Evolutionary conservation across 169 alveolate species (phyloP).

Genomic region (Plasmodium relictum): DNA sequence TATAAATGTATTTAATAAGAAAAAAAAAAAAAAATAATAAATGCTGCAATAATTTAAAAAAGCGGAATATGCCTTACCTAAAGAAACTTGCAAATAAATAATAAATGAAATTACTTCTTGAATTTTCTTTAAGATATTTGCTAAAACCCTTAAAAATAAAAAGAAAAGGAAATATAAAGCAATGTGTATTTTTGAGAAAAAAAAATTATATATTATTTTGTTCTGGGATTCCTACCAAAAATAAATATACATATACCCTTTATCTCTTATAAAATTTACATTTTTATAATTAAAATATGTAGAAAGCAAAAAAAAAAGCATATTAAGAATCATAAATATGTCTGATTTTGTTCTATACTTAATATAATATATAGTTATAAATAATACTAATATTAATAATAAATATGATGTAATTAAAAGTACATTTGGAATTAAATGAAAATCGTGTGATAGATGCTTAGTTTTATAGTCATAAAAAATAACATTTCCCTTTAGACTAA

Average conservation of each 20-base stretch:
- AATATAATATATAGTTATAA: conserved; percentile 23
- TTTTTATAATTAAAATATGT: conserved; percentile 67
- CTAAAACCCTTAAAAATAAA: conserved; percentile 41
- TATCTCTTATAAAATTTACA: conserved; percentile 46
- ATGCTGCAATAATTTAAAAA: not conserved
- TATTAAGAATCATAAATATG: conserved; percentile 56
- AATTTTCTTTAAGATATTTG: conserved; percentile 61
- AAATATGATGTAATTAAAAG: conserved; percentile 16
- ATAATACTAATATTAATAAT: conserved; percentile 15
- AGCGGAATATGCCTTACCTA: conserved; percentile 25
- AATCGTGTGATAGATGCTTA: conserved; percentile 65
- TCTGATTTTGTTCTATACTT: conserved; percentile 53
- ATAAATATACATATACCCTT: conserved; percentile 57
- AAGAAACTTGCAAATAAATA: conserved; percentile 69
- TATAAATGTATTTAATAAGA: not conserved
- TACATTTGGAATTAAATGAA: conserved; percentile 55
- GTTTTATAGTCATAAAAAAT: conserved; percentile 71
- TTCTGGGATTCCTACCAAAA: conserved; percentile 21
- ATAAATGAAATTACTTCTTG: conserved; percentile 64
- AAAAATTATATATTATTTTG: not conserved
- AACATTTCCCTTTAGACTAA: conserved; percentile 52
- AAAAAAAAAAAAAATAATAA: conserved; percentile 1
- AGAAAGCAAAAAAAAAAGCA: conserved; percentile 58
- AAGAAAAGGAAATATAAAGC: not conserved
- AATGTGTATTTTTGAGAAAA: not conserved